Base-by-base conservation (phyloP, 306 rosid species). In the Casuarina glauca region DNA sequence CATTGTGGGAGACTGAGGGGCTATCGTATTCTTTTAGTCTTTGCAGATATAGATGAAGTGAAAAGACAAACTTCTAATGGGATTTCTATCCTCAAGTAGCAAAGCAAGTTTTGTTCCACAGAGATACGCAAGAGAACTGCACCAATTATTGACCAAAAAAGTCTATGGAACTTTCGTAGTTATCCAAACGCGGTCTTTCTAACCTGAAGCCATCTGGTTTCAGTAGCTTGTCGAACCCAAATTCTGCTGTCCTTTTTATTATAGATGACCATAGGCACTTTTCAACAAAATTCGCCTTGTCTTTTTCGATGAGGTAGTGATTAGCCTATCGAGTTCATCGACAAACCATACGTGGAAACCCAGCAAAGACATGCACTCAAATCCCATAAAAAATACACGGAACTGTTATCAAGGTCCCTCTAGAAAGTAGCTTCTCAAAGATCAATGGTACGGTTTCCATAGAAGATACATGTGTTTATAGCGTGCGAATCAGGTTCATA, bases 81-180 rank as follows among this genome's bases (percentile, higher is more conserved):
- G 55, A 73, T 74, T 79, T 86, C 75, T 79, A 82, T 86, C 84
- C 83, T 76, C 6, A 74, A 76, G 85, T 32, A 42, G 38, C 50
- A 79, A 35, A 72, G 69, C 20, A 19, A 55, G n/a, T 79, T 35
- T 26, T 43, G 60, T 79, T 74, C 74, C 70, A 79, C 72, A 85
- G 82, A 70, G 61, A 53, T 6, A 75, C 42, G 46, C 67, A 62
- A 17, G 5, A 50, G 6, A 79, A 63, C 73, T 72, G 64, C 49
- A 60, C 62, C 57, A 48, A 7, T 49, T 53, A 57, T 61, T 15
- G 51, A 38, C 48, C 1, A 20, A 19, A 0, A 58, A 58, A 58
- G 4, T 58, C 32, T 58, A 58, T 58, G 12, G 9, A 58, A 36
- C 2, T 62, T n/a, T n/a, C 35, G 35, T 62, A 35, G 43, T 36